These are phyloP conservation scores for Rhodamnia argentea DNA, from an alignment of 345 rosid species.

Conservation along the genomic window DNA sequence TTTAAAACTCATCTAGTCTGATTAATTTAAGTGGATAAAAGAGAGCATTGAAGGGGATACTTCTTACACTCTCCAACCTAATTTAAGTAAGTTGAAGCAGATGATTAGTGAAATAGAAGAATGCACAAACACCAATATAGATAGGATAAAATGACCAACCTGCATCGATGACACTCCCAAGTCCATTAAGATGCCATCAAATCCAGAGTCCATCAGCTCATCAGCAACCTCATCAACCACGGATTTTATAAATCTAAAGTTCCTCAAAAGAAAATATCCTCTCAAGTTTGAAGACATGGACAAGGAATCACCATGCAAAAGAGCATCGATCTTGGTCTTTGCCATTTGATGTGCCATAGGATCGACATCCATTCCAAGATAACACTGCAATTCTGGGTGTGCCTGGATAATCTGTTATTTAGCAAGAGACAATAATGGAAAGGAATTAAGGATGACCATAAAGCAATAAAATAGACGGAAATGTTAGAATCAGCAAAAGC, in stretches of 20 bases:
- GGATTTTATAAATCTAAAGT: slow-evolving; percentile 51
- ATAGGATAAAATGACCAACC: slow-evolving; percentile 22
- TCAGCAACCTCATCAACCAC: slow-evolving; percentile 33
- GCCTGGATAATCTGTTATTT: slow-evolving; percentile 48
- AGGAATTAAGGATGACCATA: not conserved
- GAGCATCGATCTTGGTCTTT: slow-evolving; percentile 27
- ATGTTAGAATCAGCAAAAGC: not conserved
- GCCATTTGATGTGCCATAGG: slow-evolving; percentile 64
- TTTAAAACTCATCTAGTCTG: not conserved
- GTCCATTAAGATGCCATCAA: slow-evolving; percentile 91
- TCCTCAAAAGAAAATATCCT: slow-evolving; percentile 36
- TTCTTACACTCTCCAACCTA: not conserved
- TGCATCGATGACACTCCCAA: slow-evolving; percentile 98
- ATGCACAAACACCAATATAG: not conserved
- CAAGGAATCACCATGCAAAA: slow-evolving; percentile 21
- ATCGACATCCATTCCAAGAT: slow-evolving; percentile 89
- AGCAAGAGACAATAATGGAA: not conserved
- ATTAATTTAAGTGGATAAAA: not conserved
- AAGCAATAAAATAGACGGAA: not conserved
- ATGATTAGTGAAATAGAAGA: not conserved
- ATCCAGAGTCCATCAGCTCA: slow-evolving; percentile 31
- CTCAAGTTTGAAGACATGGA: slow-evolving; percentile 13
- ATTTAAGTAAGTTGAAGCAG: not conserved
- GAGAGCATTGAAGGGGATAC: not conserved
- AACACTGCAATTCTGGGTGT: slow-evolving; percentile 54